Percentiles rank a stretch among this genome's conserved stretches.
These are phyloP conservation scores for Lactarius pseudohatsudake DNA, from an alignment of 768 basidiomycete species.

Conservation along the genomic window DNA sequence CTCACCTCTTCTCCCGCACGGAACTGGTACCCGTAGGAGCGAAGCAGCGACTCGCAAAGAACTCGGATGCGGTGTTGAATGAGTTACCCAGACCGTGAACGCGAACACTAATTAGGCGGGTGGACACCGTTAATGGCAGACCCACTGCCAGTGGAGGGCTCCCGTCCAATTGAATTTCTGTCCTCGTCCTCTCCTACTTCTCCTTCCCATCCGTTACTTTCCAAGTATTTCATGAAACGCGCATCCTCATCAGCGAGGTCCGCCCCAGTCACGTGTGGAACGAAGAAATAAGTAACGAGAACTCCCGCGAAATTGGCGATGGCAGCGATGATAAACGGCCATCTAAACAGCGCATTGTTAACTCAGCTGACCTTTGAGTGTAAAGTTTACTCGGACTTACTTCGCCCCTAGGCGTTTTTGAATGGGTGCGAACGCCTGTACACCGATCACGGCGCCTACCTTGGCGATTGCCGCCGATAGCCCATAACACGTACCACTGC, in stretches of 20 bases:
- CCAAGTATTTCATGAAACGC: conserved; percentile 58
- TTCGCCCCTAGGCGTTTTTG: conserved; percentile 63
- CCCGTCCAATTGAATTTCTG: conserved; percentile 18
- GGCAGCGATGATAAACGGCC: conserved; percentile 68
- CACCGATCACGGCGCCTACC: conserved; percentile 67
- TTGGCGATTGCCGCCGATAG: conserved; percentile 68
- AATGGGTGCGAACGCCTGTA: conserved; percentile 69
- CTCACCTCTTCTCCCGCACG: too few relatives aligned
- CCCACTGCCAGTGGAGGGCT: not conserved
- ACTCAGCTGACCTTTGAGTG: not conserved
- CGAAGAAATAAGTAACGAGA: conserved; percentile 63
- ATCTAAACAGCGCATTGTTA: conserved; percentile 37
- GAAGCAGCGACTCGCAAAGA: too few relatives aligned
- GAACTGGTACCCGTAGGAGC: too few relatives aligned
- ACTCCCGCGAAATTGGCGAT: conserved; percentile 65
- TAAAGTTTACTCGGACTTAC: conserved; percentile 35
- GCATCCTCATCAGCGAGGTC: conserved; percentile 67
- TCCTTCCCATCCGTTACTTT: conserved; percentile 65
- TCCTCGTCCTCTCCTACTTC: conserved; percentile 57
- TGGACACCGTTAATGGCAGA: too few relatives aligned
- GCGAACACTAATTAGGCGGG: not conserved
- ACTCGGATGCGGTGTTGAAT: too few relatives aligned
- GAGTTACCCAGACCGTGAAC: conserved; percentile 8
- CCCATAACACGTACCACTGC: conserved; percentile 67
- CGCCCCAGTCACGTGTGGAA: conserved; percentile 64